Evolutionary conservation across 1,284 basidiomycete genomes (phyloP), one percentile per base, ranked within the genome.

Genomic region (Leucoagaricus sp.): DNA sequence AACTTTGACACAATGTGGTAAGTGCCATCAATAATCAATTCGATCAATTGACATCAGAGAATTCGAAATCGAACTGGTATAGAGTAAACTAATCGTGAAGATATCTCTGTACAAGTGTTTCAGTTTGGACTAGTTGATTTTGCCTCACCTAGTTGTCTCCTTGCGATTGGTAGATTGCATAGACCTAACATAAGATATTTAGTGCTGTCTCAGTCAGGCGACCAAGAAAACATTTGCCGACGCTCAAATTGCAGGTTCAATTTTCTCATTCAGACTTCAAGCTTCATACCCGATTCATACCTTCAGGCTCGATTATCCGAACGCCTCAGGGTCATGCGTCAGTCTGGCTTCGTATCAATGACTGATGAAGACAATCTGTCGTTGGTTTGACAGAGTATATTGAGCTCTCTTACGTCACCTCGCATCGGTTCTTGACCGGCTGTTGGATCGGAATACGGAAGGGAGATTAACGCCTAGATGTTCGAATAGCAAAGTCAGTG

Each of bases 341-440:
- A 38, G 17, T 38, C 36, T 15, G 13, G 4, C 15, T 6, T 38
- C n/a, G 36, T 38, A 9, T 33, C 15, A 12, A 12, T 15, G 28
- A 33, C 28, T 33, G 50, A 4, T 33, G 28, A 34, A 46, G 29
- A 12, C 42, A 19, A 34, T 38, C 51, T 38, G 23, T 38, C 33
- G n/a, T n/a, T 46, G 21, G 33, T 19, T 46, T 38, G 50, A 40
- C 23, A 26, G 19, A 7, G 9, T 42, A 52, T 52, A 42, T 52
- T 31, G 29, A 44, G 17, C 40, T 23, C 13, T 29, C 31, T 45
- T 53, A 53, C 51, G 42, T 47, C 47, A 45, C 13, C 10, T 36
- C 17, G n/a, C 15, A 13, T 55, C 47, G 53, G 53, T 28, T 19
- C 53, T 26, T 49, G 29, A 15, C 21, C 47, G 53, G 53, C 53